Evolutionary conservation across 2,329 filamentous ascomycete genomes (phyloP).

Genomic region (Sarocladiaceae sp.): DNA sequence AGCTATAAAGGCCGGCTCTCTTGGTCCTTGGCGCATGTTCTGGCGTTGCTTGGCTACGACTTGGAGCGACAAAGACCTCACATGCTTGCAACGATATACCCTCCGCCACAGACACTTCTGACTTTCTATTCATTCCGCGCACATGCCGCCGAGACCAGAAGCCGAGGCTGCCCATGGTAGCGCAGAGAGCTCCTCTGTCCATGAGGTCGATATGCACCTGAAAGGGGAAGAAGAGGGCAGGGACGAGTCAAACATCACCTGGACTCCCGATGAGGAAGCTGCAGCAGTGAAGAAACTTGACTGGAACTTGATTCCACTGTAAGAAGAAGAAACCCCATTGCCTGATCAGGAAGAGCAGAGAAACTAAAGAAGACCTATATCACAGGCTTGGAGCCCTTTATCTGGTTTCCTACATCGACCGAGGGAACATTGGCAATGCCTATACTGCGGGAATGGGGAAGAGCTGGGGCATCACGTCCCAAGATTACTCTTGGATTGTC

Average conservation of each 20-base stretch:
- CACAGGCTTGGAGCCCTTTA: constrained; percentile 31
- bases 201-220: background rate
- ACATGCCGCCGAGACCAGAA: too few relatives aligned
- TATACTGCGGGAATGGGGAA: constrained; percentile 13
- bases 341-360: too few relatives aligned
- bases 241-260: background rate
- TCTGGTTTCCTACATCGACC: constrained; percentile 49
- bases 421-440: constrained; percentile 36
- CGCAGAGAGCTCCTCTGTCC: background rate
- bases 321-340: too few relatives aligned
- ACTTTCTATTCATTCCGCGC: too few relatives aligned
- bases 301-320: background rate
- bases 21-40: too few relatives aligned
- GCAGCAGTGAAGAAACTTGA: background rate
- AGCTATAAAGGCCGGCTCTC: too few relatives aligned
- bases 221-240: background rate
- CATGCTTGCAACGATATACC: too few relatives aligned
- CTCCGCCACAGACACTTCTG: too few relatives aligned
- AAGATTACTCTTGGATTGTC: constrained; percentile 12
- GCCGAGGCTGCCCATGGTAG: too few relatives aligned
- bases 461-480: constrained; percentile 11
- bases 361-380: too few relatives aligned
- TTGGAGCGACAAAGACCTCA: too few relatives aligned
- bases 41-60: too few relatives aligned
- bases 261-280: background rate